Percentiles rank a stretch among this genome's conserved stretches.
Conservation (phyloP, 495 filamentous ascomycete genomes). For the Penicillium goetzii region DNA sequence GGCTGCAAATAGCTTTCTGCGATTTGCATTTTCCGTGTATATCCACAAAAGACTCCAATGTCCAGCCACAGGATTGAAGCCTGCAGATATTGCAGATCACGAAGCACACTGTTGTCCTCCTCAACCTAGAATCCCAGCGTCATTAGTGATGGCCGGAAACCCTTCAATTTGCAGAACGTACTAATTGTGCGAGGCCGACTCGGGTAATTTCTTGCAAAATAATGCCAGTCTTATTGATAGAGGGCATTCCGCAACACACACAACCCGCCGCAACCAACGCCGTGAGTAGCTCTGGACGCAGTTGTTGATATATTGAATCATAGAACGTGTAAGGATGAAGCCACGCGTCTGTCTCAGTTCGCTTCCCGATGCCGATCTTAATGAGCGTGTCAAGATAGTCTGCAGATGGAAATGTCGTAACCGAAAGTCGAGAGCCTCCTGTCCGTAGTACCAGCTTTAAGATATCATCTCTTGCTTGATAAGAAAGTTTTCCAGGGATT, state of each 20-base stretch:
- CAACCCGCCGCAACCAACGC: slow-evolving; percentile 59
- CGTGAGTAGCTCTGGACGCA: slow-evolving; percentile 57
- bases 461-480: slow-evolving; percentile 30
- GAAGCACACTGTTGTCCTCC: slow-evolving; percentile 56
- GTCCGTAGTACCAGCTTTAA: slow-evolving; percentile 31
- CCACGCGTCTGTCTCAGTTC: slow-evolving; percentile 56
- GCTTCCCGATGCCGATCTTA: slow-evolving; percentile 61
- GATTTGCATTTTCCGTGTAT: slow-evolving; percentile 66
- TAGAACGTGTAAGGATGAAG: slow-evolving; percentile 60
- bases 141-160: not conserved
- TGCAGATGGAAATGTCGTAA: slow-evolving; percentile 59
- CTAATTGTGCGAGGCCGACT: slow-evolving; percentile 50
- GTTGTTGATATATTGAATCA: slow-evolving; percentile 43
- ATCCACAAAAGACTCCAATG: slow-evolving; percentile 64
- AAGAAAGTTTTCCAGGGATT: slow-evolving; percentile 29
- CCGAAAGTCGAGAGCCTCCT: slow-evolving; percentile 45
- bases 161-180: slow-evolving; percentile 12
- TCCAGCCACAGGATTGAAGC: slow-evolving; percentile 57
- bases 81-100: slow-evolving; percentile 58
- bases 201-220: slow-evolving; percentile 58
- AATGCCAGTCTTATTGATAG: slow-evolving; percentile 61
- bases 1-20: slow-evolving; percentile 58
- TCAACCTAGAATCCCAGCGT: slow-evolving; percentile 43
- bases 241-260: slow-evolving; percentile 52
- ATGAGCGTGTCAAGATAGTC: slow-evolving; percentile 60